Evolutionary conservation across 805 yeast genomes (phyloP), one percentile per base, ranked within the genome.

Genomic region (Nakazawaea molendinolei): DNA sequence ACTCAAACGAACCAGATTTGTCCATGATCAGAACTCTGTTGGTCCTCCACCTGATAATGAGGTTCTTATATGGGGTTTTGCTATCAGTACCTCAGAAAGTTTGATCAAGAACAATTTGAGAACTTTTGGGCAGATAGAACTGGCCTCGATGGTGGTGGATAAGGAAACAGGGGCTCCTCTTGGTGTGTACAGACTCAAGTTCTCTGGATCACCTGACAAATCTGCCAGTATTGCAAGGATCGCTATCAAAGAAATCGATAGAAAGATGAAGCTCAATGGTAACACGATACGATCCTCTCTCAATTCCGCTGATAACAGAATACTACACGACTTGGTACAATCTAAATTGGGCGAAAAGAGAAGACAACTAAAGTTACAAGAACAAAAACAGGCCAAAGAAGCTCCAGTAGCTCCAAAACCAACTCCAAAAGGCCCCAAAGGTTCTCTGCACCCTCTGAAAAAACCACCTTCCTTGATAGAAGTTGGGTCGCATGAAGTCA

Each of bases 151-250:
- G 41, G 63, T 79, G 8, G 73, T 69, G 38, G 92, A 87, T 50
- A 85, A 90, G 1, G 63, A 66, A 16, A 77, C 84, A 29, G 95
- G 87, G 3, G 81, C 79, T 14, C 89, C 95, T 0, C 55, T 87
- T 27, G 92, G 95, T 8, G 62, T 86, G 16, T 80, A 80, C 34
- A 59, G 73, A 15, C 62, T 86, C 35, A 64, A 70, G 40, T 87
- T 70, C 56, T 78, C 67, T 40, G 85, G 86, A 3, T 61, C 75
- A 13, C 40, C 55, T n/a, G 70, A 65, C 17, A 46, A 50, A n/a
- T 73, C 80, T 1, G 69, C 67, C 23, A 51, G 50, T 28, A 47
- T 68, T 2, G 84, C 82, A 1, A 42, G 53, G 15, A 51, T 45
- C 26, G 79, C 79, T 0, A 61, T 66, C 1, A 48, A 55, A 13